Conservation (phyloP, 2,329 filamentous ascomycete species). For the Dothideomycetes sp. region DNA sequence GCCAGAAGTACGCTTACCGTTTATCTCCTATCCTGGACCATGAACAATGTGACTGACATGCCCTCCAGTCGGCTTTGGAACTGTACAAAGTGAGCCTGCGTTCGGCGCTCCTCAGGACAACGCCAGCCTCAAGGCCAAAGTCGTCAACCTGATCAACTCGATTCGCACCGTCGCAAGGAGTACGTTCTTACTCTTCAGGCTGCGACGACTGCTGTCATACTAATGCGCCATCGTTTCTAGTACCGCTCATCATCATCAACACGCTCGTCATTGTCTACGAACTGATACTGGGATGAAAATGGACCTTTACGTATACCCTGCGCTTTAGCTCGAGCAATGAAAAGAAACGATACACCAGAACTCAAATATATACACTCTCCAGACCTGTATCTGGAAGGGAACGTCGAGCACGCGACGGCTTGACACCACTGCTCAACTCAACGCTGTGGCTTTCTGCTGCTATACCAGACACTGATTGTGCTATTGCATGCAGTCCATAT, state of each 20-base stretch:
- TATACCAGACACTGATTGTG: too few species aligned
- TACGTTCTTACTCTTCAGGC: constrained; percentile 39
- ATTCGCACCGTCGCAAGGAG: constrained; percentile 89
- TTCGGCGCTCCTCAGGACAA: constrained; percentile 66
- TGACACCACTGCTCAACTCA: too few species aligned
- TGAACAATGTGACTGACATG: constrained; percentile 3
- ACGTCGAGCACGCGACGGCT: too few species aligned
- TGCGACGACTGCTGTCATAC: constrained; percentile 11
- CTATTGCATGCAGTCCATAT: too few species aligned
- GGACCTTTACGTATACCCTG: background rate
- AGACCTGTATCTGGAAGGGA: too few species aligned
- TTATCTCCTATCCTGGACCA: background rate
- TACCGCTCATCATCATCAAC: constrained; percentile 78
- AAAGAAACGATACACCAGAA: background rate
- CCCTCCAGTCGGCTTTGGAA: constrained; percentile 66
- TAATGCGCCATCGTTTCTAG: constrained; percentile 37
- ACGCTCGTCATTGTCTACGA: constrained; percentile 75
- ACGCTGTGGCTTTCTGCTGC: too few species aligned
- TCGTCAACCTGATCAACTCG: constrained; percentile 82
- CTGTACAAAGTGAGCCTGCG: constrained; percentile 57
- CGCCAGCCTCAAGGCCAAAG: constrained; percentile 73
- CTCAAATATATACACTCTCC: too few species aligned
- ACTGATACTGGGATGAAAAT: constrained; percentile 58
- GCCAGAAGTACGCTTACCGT: constrained; percentile 60
- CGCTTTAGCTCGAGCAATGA: background rate